A percentile compares a stretch with the other conserved stretches of the same genome.
phyloP scores from a whole-genome alignment of 306 rosid species.

The Prunus fruticosa region DNA sequence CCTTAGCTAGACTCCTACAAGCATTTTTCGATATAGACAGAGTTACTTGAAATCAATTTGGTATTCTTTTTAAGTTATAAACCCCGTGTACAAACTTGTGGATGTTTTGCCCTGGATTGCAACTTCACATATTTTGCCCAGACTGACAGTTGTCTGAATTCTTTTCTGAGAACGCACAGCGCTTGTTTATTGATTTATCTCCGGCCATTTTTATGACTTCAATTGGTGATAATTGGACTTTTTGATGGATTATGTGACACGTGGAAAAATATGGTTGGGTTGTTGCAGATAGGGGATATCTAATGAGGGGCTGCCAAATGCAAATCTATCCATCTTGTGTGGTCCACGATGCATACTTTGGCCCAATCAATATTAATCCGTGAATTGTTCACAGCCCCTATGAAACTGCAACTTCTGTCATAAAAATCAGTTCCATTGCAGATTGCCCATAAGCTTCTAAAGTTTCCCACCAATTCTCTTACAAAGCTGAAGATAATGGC shows the following conservation, averaged over 20 bases:
- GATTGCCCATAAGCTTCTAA: conserved; percentile 6
- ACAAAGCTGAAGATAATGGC: conserved; percentile 51
- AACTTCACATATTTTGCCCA: too few relatives aligned
- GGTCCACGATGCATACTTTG: conserved; percentile 33
- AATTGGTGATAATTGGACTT: background rate
- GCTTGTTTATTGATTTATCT: too few relatives aligned
- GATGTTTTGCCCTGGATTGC: too few relatives aligned
- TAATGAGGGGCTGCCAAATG: conserved; percentile 32
- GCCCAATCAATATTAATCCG: conserved; percentile 35
- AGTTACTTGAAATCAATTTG: background rate
- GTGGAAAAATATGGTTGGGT: conserved; percentile 48
- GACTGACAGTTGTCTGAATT: too few relatives aligned
- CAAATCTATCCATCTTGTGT: conserved; percentile 47
- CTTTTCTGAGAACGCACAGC: too few relatives aligned
- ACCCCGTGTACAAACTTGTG: background rate
- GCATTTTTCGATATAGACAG: background rate
- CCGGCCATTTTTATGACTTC: background rate
- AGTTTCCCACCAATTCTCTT: conserved; percentile 12
- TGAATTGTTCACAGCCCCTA: conserved; percentile 7
- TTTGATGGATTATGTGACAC: conserved; percentile 42
- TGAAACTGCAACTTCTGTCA: conserved; percentile 14
- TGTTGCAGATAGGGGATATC: conserved; percentile 57
- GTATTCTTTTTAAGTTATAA: background rate
- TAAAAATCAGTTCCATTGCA: conserved; percentile 2
- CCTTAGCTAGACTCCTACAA: background rate